These are phyloP conservation scores for Brettanomyces sp. DNA, from an alignment of 805 yeast genomes.

Conservation along the genomic window DNA sequence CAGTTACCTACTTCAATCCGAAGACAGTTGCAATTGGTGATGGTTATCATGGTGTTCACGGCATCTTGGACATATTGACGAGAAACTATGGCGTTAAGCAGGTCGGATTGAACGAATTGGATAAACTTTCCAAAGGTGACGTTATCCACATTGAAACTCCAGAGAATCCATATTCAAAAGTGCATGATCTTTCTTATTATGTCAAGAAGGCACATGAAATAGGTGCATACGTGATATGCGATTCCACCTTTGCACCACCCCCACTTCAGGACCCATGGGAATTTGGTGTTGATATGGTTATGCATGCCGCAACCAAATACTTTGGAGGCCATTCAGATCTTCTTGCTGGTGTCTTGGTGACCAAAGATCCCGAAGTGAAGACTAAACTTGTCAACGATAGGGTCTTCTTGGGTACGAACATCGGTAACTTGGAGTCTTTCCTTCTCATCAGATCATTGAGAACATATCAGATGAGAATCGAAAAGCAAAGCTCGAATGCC, in stretches of 20 bases:
- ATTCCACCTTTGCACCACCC: slow-evolving; percentile 91
- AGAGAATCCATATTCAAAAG: slow-evolving; percentile 71
- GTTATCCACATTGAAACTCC: slow-evolving; percentile 82
- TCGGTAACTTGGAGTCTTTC: slow-evolving; percentile 69
- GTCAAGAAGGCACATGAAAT: slow-evolving; percentile 65
- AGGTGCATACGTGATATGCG: slow-evolving; percentile 68
- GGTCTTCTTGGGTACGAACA: slow-evolving; percentile 64
- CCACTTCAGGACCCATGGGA: slow-evolving; percentile 76
- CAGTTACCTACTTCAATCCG: slow-evolving; percentile 63
- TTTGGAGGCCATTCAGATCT: slow-evolving; percentile 95
- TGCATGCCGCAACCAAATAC: slow-evolving; percentile 91
- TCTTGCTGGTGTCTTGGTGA: slow-evolving; percentile 69
- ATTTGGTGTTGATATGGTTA: slow-evolving; percentile 78
- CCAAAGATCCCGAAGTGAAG: slow-evolving; percentile 43
- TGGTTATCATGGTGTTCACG: slow-evolving; percentile 81
- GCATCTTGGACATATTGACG: slow-evolving; percentile 52
- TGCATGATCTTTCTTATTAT: slow-evolving; percentile 50
- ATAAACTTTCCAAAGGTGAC: slow-evolving; percentile 49
- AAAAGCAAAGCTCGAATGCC: slow-evolving; percentile 56
- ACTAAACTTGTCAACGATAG: slow-evolving; percentile 51
- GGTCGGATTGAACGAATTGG: slow-evolving; percentile 43
- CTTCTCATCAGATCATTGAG: slow-evolving; percentile 71
- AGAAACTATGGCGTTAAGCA: slow-evolving; percentile 51
- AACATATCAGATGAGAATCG: slow-evolving; percentile 67
- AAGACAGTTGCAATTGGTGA: slow-evolving; percentile 62